Evolutionary conservation across 805 yeast species (phyloP).

Genomic region (Pichia eremophila): DNA sequence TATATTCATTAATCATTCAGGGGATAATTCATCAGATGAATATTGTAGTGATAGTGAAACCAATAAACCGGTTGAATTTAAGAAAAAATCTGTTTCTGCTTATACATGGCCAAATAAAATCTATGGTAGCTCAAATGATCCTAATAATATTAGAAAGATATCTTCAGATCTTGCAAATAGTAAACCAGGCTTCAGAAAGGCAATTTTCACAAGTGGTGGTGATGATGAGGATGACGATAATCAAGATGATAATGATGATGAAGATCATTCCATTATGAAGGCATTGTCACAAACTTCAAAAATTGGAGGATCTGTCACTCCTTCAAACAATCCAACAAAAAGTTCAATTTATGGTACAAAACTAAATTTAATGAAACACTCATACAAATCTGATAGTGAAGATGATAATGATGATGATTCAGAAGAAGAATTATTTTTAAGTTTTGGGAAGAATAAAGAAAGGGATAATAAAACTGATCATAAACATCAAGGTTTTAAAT

Average conservation of each 20-base stretch:
- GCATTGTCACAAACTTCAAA: too few species aligned
- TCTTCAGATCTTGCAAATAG: neutral
- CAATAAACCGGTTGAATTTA: slow-evolving; percentile 4
- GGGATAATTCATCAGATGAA: slow-evolving; percentile 1
- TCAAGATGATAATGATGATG: neutral
- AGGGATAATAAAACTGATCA: too few species aligned
- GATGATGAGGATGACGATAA: slow-evolving; percentile 2
- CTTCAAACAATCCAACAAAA: neutral
- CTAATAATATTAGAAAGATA: neutral
- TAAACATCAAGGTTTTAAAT: too few species aligned
- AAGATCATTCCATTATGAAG: neutral
- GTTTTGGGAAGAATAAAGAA: slow-evolving; percentile 4
- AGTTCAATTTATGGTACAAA: slow-evolving; percentile 11
- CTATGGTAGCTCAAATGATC: neutral
- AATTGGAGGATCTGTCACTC: neutral
- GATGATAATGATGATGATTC: slow-evolving; percentile 2
- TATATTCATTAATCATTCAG: neutral
- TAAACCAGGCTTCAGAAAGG: neutral
- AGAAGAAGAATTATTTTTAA: slow-evolving; percentile 9
- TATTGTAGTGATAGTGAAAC: neutral
- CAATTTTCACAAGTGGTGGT: slow-evolving; percentile 3
- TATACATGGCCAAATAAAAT: neutral
- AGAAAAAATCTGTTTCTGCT: slow-evolving; percentile 2
- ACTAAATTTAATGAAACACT: slow-evolving; percentile 2
- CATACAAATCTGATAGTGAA: neutral